Evolutionary conservation across 495 filamentous ascomycete species (phyloP).

Genomic region (Podospora conica): DNA sequence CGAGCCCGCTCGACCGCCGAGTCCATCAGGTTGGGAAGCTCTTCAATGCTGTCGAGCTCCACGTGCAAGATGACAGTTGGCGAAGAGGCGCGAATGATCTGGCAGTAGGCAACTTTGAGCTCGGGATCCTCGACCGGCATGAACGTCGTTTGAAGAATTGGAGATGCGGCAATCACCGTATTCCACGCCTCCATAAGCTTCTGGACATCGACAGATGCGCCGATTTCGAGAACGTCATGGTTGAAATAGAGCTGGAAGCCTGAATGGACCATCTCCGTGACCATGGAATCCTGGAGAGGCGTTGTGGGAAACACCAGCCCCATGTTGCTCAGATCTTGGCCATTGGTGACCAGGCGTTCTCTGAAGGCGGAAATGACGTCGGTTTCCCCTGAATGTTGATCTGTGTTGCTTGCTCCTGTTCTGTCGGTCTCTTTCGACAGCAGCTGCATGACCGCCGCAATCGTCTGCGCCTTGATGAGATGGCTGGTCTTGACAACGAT

Average conservation of each 20-base stretch:
- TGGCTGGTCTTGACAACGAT: slow-evolving; percentile 57
- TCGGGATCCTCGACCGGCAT: slow-evolving; percentile 52
- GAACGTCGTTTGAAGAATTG: slow-evolving; percentile 74
- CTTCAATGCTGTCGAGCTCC: slow-evolving; percentile 17
- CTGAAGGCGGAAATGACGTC: not conserved
- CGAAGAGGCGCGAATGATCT: slow-evolving; percentile 46
- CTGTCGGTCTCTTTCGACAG: not conserved
- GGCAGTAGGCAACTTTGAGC: slow-evolving; percentile 54
- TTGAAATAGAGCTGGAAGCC: slow-evolving; percentile 70
- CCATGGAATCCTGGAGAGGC: slow-evolving; percentile 76
- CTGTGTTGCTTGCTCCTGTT: not conserved
- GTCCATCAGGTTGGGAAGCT: slow-evolving; percentile 24
- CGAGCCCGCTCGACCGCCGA: slow-evolving; percentile 26
- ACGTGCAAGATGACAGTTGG: slow-evolving; percentile 10
- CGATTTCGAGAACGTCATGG: slow-evolving; percentile 58
- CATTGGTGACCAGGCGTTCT: not conserved
- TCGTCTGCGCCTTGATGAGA: slow-evolving; percentile 63
- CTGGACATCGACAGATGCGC: slow-evolving; percentile 40
- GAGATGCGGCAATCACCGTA: slow-evolving; percentile 48
- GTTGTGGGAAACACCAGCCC: slow-evolving; percentile 58
- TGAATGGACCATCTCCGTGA: slow-evolving; percentile 66
- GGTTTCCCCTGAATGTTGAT: not conserved
- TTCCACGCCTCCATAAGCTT: slow-evolving; percentile 56
- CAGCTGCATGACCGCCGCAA: slow-evolving; percentile 26
- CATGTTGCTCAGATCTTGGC: slow-evolving; percentile 24